phyloP scores from a whole-genome alignment of 345 rosid genomes.

The Corchorus olitorius region DNA sequence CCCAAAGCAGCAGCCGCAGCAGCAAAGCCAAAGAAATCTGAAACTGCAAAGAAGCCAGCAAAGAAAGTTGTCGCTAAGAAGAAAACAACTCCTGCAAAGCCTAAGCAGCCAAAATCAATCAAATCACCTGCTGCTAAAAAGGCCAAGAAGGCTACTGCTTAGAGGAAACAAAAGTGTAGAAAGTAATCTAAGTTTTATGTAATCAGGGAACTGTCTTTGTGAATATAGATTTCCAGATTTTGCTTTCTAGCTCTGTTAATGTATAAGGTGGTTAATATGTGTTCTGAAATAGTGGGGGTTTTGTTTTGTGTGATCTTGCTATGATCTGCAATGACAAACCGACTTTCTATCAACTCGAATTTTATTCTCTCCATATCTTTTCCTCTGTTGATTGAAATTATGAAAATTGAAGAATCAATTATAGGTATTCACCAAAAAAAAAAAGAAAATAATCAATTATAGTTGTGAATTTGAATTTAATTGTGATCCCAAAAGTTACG shows the following conservation, averaged over 20 bases:
- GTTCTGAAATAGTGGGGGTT: not conserved
- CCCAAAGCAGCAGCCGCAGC: slow-evolving; percentile 11
- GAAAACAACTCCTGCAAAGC: slow-evolving; percentile 42
- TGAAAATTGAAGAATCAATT: no score
- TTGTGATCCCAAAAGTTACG: not conserved
- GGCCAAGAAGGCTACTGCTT: slow-evolving; percentile 47
- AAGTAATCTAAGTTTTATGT: not conserved
- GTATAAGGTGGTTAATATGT: not conserved
- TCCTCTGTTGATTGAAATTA: not conserved
- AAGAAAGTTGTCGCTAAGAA: slow-evolving; percentile 41
- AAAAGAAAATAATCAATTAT: no score
- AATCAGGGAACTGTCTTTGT: not conserved
- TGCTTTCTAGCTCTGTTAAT: not conserved
- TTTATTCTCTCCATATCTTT: not conserved
- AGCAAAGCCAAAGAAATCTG: slow-evolving; percentile 28
- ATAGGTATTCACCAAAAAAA: no score
- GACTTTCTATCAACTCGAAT: not conserved
- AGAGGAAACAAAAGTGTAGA: slow-evolving; percentile 1
- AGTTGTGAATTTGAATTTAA: not conserved
- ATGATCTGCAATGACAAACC: not conserved
- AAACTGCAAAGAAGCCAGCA: slow-evolving; percentile 36
- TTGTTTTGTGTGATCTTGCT: not conserved
- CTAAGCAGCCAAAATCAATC: slow-evolving; percentile 46
- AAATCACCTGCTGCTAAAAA: slow-evolving; percentile 46
- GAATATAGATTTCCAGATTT: not conserved